A percentile compares a stretch with the other conserved stretches of the same genome.
These are phyloP conservation scores for Lentinula aciculospora DNA, from an alignment of 768 basidiomycete genomes.

Conservation along the genomic window DNA sequence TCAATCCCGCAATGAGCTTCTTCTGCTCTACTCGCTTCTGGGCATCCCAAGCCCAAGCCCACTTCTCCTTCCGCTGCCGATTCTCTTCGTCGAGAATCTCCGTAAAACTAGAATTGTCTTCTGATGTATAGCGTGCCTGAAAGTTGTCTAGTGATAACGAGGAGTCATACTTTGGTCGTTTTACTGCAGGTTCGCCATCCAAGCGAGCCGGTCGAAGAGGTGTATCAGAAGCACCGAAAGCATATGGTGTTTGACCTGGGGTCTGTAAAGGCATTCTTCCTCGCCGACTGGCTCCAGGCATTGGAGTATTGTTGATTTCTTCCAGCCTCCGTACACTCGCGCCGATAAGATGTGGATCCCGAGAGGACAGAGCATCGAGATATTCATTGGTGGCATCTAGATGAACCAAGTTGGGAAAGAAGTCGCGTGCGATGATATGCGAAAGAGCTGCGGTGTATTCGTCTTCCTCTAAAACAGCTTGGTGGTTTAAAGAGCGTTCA, in stretches of 20 bases:
- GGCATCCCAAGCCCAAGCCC: conserved; percentile 93
- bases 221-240: conserved; percentile 55
- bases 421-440: conserved; percentile 92
- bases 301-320: conserved; percentile 45
- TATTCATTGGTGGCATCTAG: conserved; percentile 86
- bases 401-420: conserved; percentile 91
- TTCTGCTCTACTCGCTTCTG: conserved; percentile 74
- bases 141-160: conserved; percentile 76
- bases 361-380: conserved; percentile 70
- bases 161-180: conserved; percentile 57
- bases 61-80: conserved; percentile 67
- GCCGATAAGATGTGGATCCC: conserved; percentile 72
- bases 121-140: conserved; percentile 89
- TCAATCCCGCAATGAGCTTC: conserved; percentile 59
- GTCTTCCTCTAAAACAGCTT: conserved; percentile 82
- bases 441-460: conserved; percentile 90
- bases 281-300: conserved; percentile 14
- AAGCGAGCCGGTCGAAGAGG: conserved; percentile 44
- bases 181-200: conserved; percentile 34
- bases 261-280: conserved; percentile 31
- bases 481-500: conserved; percentile 63
- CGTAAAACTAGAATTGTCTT: conserved; percentile 97
- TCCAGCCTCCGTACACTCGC: conserved; percentile 72
- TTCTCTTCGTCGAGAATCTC: conserved; percentile 91
- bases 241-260: conserved; percentile 66